Base-by-base conservation (phyloP, 164 flowering plant genomes). In the Euptelea pleiosperma region DNA sequence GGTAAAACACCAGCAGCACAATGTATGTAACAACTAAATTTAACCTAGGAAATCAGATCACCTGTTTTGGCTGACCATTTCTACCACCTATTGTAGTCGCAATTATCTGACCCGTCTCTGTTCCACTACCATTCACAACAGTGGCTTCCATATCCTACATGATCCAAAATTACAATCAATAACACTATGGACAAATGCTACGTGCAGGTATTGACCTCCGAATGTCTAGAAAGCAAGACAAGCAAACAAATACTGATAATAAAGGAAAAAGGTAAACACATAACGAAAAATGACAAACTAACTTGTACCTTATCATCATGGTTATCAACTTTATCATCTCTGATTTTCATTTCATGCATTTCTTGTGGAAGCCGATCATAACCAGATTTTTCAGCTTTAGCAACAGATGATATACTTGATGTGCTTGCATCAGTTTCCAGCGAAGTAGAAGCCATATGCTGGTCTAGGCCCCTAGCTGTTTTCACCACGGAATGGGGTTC, bases 51-150 rank as follows among this genome's bases (percentile, higher is more conserved):
- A 56, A 36, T 16, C 2, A 56, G 57, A 29, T 66, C 19, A 91
- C 98, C 98, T 86, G 89, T 41, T 85, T 86, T 25, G 81, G 87
- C 56, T 83, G 82, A 52, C 91, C 98, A 75, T 86, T 77, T 62
- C 68, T 76, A 67, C 94, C 96, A 58, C 85, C 89, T n/a, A 83
- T 68, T 22, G 82, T 73, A 30, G 86, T 84, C 57, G 79, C 50
- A 62, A 86, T 87, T 28, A 72, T 73, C 54, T 86, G 96, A 44
- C 98, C 98, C 21, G 89, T 67, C 71, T 88, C 98, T 35, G 93
- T 78, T 48, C 88, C 98, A 63, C 75, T 79, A 12, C 96, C 91
- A 60, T 74, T 83, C 43, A 91, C 77, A 67, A 83, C 62, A 53
- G 87, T 47, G 3, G 87, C 69, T 50, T 86, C 96, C 56, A 64